phyloP scores from a whole-genome alignment of 2,329 filamentous ascomycete species.

The Chaetomiaceae sp. region DNA sequence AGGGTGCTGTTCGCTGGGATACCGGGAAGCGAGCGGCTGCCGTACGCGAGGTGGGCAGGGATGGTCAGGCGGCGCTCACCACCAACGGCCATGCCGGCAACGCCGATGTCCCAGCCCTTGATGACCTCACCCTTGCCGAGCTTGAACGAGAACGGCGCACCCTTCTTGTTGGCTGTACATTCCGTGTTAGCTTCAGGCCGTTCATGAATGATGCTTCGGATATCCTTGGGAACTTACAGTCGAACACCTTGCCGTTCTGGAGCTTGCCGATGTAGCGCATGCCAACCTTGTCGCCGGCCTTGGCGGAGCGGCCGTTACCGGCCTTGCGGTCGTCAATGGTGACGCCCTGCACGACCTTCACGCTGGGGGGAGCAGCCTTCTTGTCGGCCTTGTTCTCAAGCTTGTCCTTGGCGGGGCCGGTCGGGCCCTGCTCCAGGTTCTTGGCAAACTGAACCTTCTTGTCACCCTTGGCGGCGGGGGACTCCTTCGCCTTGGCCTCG shows the following conservation, averaged over 20 bases:
- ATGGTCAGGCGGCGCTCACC: constrained; percentile 91
- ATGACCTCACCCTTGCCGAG: constrained; percentile 93
- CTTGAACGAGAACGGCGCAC: constrained; percentile 95
- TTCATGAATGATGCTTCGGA: too few species aligned
- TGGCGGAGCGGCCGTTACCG: constrained; percentile 76
- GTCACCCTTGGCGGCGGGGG: constrained; percentile 49
- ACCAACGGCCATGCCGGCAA: constrained; percentile 86
- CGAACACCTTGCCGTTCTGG: constrained; percentile 89
- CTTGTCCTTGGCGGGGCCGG: constrained; percentile 53
- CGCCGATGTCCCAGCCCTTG: constrained; percentile 96
- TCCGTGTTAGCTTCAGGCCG: constrained; percentile 13
- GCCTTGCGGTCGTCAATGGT: constrained; percentile 94
- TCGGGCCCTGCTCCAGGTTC: constrained; percentile 96
- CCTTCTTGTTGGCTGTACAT: constrained; percentile 88
- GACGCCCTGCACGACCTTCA: constrained; percentile 81
- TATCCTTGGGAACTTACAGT: constrained; percentile 59
- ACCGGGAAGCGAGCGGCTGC: constrained; percentile 72
- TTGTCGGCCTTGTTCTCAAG: constrained; percentile 35
- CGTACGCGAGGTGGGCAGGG: constrained; percentile 82
- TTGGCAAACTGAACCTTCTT: constrained; percentile 99
- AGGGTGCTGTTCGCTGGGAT: constrained; percentile 90
- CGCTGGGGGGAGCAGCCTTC: constrained; percentile 55
- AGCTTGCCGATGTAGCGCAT: constrained; percentile 99
- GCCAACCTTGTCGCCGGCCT: constrained; percentile 84
- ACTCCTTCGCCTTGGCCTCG: constrained; percentile 52